Base-by-base conservation (phyloP, 1,284 basidiomycete genomes). In the Chiua sp. region DNA sequence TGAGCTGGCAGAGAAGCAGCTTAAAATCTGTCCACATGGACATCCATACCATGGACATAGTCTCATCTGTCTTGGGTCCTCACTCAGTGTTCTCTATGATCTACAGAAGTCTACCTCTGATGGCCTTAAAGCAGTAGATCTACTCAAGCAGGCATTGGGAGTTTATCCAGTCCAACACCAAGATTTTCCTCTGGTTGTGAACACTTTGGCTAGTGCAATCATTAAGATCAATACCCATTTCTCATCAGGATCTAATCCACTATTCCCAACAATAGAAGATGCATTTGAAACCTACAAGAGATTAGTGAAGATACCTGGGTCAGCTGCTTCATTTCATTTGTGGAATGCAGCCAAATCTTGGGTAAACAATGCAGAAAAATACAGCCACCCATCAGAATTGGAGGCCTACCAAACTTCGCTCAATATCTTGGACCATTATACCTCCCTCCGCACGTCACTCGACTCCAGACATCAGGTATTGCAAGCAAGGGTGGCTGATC, bases 381-480 rank as follows among this genome's bases (percentile, higher is more conserved):
- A 18, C 7, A 18, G 18, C 18, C 37, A 39, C 18, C 18, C 37
- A 7, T 39, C 37, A 39, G 46, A 28, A 15, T 26, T 57, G 20
- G 55, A 53, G 26, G 55, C 55, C 23, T 57, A 57, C 3, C 50
- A 54, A 28, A 53, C 32, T 23, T 57, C 39, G 18, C 42, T 57
- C 28, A 53, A 39, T 22, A 47, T 35, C 8, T 23, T 55, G 10
- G 56, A 57, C 39, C 26, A 47, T 7, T 18, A 32, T 4, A 57
- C 18, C 8, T 57, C 56, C 8, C 35, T 55, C 10, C 32, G 55
- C 16, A 7, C 51, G 4, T 57, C 51, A 11, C 13, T 57, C 7
- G 44, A 57, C 16, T 47, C 46, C 13, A 8, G 56, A 11, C 56
- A 57, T n/a, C 30, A 47, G 32, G 13, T 18, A 10, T 53, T 57